phyloP scores from a whole-genome alignment of 352 stramenopile species.

The Phytophthora sp. region DNA sequence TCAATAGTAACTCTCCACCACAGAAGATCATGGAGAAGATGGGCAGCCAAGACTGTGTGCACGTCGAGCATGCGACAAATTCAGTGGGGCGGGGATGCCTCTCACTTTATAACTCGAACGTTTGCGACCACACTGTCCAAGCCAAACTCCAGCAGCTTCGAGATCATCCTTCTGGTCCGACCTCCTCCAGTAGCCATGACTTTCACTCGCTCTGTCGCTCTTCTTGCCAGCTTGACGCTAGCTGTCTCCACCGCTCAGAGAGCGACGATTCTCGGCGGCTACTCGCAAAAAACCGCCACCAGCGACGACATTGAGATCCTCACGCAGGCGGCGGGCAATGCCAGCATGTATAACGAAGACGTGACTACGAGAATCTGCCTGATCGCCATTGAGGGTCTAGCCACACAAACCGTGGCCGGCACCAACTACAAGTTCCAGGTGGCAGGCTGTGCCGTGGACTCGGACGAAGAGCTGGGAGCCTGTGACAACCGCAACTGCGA shows the following conservation, averaged over 20 bases:
- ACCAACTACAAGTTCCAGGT: slow-evolving; percentile 71
- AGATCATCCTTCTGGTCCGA: slow-evolving; percentile 14
- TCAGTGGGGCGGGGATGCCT: slow-evolving; percentile 1
- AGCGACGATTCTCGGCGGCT: slow-evolving; percentile 34
- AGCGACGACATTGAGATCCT: slow-evolving; percentile 38
- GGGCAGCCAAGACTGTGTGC: slow-evolving; percentile 11
- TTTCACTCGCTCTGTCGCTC: slow-evolving; percentile 26
- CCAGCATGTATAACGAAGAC: slow-evolving; percentile 37
- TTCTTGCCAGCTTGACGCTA: slow-evolving; percentile 25
- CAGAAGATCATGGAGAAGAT: slow-evolving; percentile 36
- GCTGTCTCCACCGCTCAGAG: slow-evolving; percentile 16
- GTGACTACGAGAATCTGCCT: slow-evolving; percentile 48
- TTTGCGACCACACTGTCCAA: slow-evolving; percentile 2
- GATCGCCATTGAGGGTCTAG: slow-evolving; percentile 41
- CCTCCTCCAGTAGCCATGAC: slow-evolving; percentile 20
- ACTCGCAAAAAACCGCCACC: slow-evolving; percentile 30
- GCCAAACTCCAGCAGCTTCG: slow-evolving; percentile 23
- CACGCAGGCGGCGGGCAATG: slow-evolving; percentile 41
- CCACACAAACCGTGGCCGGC: slow-evolving; percentile 53
- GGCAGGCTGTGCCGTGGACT: slow-evolving; percentile 48
- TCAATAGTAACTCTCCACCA: no score
- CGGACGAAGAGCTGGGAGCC: slow-evolving; percentile 43
- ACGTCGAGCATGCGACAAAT: slow-evolving; percentile 23
- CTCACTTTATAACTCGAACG: slow-evolving; percentile 21
- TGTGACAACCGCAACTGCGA: slow-evolving; percentile 51